Conservation (phyloP, 306 rosid genomes). For the Fagus crenata region DNA sequence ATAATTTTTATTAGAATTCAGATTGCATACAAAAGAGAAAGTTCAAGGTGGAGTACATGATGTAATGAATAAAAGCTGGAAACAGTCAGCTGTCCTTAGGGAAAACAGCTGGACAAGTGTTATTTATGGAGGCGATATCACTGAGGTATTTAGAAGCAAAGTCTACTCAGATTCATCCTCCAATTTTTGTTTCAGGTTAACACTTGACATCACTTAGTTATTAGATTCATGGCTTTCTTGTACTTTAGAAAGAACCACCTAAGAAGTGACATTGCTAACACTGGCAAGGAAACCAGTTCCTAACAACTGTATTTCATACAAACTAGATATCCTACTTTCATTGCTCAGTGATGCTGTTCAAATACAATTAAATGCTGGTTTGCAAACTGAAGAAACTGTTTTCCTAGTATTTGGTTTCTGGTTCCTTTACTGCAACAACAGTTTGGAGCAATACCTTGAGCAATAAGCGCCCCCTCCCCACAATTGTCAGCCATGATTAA, state of each 20-base stretch:
- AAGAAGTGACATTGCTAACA: neutral
- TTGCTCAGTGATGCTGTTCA: neutral
- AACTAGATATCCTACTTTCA: neutral
- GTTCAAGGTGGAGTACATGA: slow-evolving; percentile 1
- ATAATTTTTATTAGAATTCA: slow-evolving; percentile 13
- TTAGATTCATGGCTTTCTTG: neutral
- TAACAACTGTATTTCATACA: neutral
- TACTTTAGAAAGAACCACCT: neutral
- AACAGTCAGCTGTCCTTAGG: neutral
- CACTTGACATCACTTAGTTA: neutral
- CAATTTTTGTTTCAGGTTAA: neutral
- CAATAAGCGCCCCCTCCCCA: neutral
- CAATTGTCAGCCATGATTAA: neutral
- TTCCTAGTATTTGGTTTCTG: neutral
- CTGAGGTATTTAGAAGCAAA: neutral
- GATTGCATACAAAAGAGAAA: slow-evolving; percentile 10
- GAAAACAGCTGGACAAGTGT: slow-evolving; percentile 5
- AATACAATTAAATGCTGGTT: neutral
- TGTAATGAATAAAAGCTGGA: slow-evolving; percentile 6
- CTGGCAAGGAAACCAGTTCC: neutral
- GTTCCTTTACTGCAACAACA: neutral
- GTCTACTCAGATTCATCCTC: neutral
- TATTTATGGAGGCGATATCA: neutral
- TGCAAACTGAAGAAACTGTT: neutral
- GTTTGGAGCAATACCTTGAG: neutral